Base-by-base conservation (phyloP, 176 grass and related monocot genomes). In the Ensete ventricosum region DNA sequence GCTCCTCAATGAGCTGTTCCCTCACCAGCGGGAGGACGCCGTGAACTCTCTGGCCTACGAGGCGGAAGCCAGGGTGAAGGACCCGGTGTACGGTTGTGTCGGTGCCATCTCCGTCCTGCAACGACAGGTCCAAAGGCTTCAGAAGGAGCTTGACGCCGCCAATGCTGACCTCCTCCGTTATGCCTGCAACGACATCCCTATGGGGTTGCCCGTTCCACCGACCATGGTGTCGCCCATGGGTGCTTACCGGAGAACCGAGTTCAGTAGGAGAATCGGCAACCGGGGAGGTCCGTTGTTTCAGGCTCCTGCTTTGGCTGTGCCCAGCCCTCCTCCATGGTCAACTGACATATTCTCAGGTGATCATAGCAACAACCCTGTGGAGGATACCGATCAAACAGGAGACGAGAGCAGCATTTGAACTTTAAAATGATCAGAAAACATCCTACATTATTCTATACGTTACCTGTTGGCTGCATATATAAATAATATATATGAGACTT, bases 31-130 rank as follows among this genome's bases (percentile, higher is more conserved):
- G 13, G 89, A 92, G 75, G 89, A 92, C 83, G 89, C 89, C 29
- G 89, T 92, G 29, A 92, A 86, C 81, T 92, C 89, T 52, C 74
- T 92, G 17, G 89, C 89, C 60, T 92, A 92, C 83, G 89, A 92
- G 83, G 89, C 89, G 2, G 89, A 92, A 81, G 89, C 89, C 9
- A 78, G 89, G n/a, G 85, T 92, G 69, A 88, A 88, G 71, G 89
- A 92, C 74, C 89, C 89, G 17, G 85, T 92, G 53, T 92, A 92
- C 59, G 89, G 89, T 65, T 92, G 89, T 75, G 89, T 92, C 78
- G 89, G 83, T 78, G 89, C 86, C 78, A 92, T 92, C 81, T 92
- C 89, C 59, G 83, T 92, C 14, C 85, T 92, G 49, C 89, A 92
- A 78, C 84, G 89, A 27, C 89, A 92, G 83, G 85, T 92, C 27